Conservation (phyloP, 495 filamentous ascomycete genomes). For the Trichodelitschia bisporula region DNA sequence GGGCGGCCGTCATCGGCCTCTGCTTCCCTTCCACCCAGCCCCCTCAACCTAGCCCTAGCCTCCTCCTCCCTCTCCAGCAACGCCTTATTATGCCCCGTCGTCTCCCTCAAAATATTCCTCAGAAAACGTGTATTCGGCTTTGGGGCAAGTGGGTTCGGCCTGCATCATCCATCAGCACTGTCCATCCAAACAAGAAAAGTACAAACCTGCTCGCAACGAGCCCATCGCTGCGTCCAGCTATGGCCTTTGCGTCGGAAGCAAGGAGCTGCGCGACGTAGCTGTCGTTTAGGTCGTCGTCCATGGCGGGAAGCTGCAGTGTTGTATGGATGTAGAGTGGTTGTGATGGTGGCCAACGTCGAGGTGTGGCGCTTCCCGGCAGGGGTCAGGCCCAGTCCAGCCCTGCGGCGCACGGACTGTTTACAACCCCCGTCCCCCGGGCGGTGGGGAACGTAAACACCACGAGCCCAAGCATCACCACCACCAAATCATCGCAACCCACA, state of each 20-base stretch:
- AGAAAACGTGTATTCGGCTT: conserved; percentile 85
- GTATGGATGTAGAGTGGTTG: too few species aligned
- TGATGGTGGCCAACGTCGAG: background rate
- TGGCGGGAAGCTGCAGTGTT: conserved; percentile 6
- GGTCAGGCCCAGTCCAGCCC: background rate
- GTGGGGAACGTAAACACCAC: background rate
- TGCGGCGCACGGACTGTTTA: background rate
- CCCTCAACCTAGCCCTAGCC: conserved; percentile 28
- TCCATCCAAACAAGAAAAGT: too few species aligned
- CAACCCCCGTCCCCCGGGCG: background rate
- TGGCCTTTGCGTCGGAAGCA: conserved; percentile 51
- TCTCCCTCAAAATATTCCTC: conserved; percentile 67
- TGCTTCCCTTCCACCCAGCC: conserved; percentile 17
- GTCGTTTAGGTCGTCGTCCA: conserved; percentile 27
- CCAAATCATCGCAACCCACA: too few species aligned
- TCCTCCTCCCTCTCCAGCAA: conserved; percentile 60
- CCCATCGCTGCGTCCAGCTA: too few species aligned
- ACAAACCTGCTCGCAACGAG: too few species aligned
- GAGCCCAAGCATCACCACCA: too few species aligned
- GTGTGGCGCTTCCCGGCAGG: background rate
- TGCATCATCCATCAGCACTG: conserved; percentile 10
- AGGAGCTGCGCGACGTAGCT: conserved; percentile 53
- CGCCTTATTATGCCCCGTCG: conserved; percentile 72
- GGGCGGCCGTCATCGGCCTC: conserved; percentile 5
- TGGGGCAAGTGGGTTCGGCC: conserved; percentile 37